Evolutionary conservation across 352 stramenopile genomes (phyloP).

Genomic region (Globisporangium parvum): DNA sequence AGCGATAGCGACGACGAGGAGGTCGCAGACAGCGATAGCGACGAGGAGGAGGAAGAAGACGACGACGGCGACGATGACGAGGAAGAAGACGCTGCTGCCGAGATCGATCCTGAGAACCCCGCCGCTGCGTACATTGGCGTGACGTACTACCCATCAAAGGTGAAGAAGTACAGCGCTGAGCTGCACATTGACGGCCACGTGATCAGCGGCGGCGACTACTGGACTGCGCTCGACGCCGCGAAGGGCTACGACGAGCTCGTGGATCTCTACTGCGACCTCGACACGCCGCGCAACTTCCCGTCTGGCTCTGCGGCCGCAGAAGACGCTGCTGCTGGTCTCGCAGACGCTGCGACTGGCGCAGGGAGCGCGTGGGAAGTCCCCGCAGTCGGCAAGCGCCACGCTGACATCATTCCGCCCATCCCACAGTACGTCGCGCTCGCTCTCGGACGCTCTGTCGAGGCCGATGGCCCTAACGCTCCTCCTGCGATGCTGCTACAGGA

Average conservation of each 20-base stretch:
- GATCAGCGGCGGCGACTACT: constrained; percentile 77
- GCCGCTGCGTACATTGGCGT: constrained; percentile 59
- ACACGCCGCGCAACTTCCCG: constrained; percentile 71
- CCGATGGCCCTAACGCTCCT: background rate
- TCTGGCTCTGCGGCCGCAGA: constrained; percentile 20
- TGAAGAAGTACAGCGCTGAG: constrained; percentile 83
- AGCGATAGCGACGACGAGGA: constrained; percentile 3
- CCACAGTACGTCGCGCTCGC: constrained; percentile 28
- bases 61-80: constrained; percentile 16
- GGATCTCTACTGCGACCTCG: constrained; percentile 68
- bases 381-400: constrained; percentile 61
- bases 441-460: background rate
- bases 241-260: constrained; percentile 83
- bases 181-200: constrained; percentile 58
- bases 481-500: constrained; percentile 28
- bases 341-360: background rate
- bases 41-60: constrained; percentile 16
- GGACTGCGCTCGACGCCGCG: constrained; percentile 74
- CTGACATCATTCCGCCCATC: constrained; percentile 66
- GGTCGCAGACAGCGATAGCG: constrained; percentile 4
- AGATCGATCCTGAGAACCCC: constrained; percentile 24
- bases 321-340: constrained; percentile 19
- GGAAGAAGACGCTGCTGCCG: constrained; percentile 23
- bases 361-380: constrained; percentile 57
- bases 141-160: constrained; percentile 51